Percentiles rank a stretch among this genome's conserved stretches.
phyloP scores from a whole-genome alignment of 352 stramenopile genomes.

The Sclerospora graminicola region DNA sequence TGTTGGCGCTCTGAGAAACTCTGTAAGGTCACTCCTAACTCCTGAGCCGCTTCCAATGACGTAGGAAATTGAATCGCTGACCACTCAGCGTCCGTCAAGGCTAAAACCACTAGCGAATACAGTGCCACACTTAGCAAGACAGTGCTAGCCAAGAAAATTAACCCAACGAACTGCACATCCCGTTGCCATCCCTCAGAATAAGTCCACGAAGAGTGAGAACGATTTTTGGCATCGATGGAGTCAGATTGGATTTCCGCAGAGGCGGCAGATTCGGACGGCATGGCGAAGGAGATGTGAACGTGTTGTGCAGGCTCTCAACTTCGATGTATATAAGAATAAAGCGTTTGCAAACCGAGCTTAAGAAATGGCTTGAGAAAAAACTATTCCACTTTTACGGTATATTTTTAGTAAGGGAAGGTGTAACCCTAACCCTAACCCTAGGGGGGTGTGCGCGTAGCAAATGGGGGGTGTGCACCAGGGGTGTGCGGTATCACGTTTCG shows the following conservation, averaged over 20 bases:
- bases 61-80: conserved; percentile 42
- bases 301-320: no score
- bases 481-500: no score
- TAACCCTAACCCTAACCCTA: no score
- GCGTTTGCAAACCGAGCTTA: no score
- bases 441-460: no score
- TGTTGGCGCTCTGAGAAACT: conserved; percentile 34
- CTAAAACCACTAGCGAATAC: conserved; percentile 44
- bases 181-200: conserved; percentile 25
- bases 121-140: conserved; percentile 28
- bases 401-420: no score
- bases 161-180: conserved; percentile 37
- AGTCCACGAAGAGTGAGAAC: background rate
- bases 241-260: background rate
- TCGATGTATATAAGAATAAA: no score
- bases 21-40: conserved; percentile 53
- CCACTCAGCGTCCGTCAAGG: conserved; percentile 46
- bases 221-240: background rate
- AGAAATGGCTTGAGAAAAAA: no score
- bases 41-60: conserved; percentile 44
- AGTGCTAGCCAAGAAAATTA: conserved; percentile 31
- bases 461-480: no score
- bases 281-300: no score
- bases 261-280: background rate
- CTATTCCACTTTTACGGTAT: no score